Evolutionary conservation across 768 basidiomycete species (phyloP).

Genomic region (Mycena latifolia): DNA sequence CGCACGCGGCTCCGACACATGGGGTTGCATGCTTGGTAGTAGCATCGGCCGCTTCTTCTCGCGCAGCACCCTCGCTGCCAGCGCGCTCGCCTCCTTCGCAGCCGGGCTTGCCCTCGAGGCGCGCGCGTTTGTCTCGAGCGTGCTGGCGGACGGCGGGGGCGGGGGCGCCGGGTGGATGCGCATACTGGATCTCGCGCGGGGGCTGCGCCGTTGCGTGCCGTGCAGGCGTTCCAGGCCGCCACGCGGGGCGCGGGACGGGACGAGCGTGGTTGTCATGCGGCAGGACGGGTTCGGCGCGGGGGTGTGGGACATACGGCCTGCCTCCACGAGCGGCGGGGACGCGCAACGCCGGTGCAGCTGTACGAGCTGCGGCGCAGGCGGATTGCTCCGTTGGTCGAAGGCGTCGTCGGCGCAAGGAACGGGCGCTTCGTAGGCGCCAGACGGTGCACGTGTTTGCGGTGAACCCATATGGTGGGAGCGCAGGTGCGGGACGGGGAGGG

Average conservation of each 20-base stretch:
- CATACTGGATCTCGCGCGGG: constrained; percentile 27
- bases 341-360: constrained; percentile 3
- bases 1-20: not conserved
- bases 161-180: constrained; percentile 25
- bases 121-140: not conserved
- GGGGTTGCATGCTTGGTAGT: constrained; percentile 5
- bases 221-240: constrained; percentile 27
- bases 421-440: constrained; percentile 44
- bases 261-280: constrained; percentile 23
- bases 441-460: constrained; percentile 78
- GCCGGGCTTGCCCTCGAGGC: not conserved
- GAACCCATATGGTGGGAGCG: constrained; percentile 52
- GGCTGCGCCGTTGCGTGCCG: not conserved
- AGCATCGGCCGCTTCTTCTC: constrained; percentile 31
- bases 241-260: constrained; percentile 22
- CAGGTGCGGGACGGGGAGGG: constrained; percentile 64
- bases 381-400: constrained; percentile 17
- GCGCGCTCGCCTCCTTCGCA: constrained; percentile 3
- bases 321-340: not conserved
- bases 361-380: constrained; percentile 33
- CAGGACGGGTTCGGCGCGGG: constrained; percentile 31
- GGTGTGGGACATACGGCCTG: constrained; percentile 23
- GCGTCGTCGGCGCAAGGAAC: not conserved
- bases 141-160: not conserved
- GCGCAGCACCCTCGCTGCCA: constrained; percentile 18